A percentile compares a stretch with the other conserved stretches of the same genome.
phyloP scores from a whole-genome alignment of 164 flowering plant genomes.

The Taxillus chinensis region DNA sequence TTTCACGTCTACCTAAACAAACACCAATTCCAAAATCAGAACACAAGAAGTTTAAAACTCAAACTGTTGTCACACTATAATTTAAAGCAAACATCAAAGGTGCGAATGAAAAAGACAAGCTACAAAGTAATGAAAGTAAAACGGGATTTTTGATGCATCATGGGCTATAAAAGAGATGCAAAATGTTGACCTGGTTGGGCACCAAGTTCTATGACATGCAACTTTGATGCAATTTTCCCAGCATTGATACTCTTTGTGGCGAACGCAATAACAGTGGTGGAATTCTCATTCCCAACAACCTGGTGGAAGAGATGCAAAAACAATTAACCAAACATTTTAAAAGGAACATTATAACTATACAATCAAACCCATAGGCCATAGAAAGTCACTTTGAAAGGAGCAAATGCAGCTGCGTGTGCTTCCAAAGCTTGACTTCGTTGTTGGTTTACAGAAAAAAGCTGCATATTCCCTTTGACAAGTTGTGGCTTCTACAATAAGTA shows the following conservation, averaged over 20 bases:
- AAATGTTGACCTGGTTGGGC: conserved; percentile 73
- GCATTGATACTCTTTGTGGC: conserved; percentile 85
- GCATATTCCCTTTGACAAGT: conserved; percentile 96
- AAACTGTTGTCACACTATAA: no score
- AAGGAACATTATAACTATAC: neutral
- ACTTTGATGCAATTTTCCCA: conserved; percentile 80
- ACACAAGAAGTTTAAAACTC: no score
- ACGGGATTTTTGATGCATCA: no score
- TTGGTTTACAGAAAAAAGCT: conserved; percentile 93
- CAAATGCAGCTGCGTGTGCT: conserved; percentile 98
- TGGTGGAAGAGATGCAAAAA: conserved; percentile 15
- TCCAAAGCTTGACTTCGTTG: conserved; percentile 99
- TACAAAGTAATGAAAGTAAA: no score
- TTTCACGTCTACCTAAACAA: no score
- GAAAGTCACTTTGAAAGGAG: conserved; percentile 49
- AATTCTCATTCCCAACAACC: conserved; percentile 88
- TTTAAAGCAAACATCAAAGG: no score
- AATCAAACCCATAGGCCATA: no score
- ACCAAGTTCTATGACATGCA: conserved; percentile 97
- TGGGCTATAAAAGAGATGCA: neutral
- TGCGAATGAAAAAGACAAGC: no score
- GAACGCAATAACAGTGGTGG: conserved; percentile 72
- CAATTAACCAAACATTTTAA: neutral
- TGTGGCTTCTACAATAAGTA: conserved; percentile 60
- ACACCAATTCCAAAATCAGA: no score